A percentile compares a stretch with the other conserved stretches of the same genome.
These are phyloP conservation scores for Boechera retrofracta DNA, from an alignment of 345 rosid species.

Conservation along the genomic window DNA sequence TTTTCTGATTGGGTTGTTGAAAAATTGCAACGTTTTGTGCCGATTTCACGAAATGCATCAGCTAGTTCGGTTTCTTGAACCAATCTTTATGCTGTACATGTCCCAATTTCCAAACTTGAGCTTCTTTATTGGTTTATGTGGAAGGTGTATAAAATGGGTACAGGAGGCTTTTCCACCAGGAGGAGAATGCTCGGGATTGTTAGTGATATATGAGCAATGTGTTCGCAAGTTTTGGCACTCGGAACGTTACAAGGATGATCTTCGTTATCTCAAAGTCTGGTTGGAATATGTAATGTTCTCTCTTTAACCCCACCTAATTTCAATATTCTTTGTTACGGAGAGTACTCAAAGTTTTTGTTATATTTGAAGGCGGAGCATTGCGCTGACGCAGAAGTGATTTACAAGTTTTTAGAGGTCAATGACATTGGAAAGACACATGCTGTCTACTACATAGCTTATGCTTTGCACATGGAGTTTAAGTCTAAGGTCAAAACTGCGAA, in stretches of 20 bases:
- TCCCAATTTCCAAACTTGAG: background rate
- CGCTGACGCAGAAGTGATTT: conserved; percentile 75
- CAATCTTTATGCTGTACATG: conserved; percentile 1
- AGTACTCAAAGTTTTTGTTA: background rate
- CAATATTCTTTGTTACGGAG: background rate
- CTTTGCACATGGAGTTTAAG: conserved; percentile 77
- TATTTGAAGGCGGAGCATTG: conserved; percentile 79
- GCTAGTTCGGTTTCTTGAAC: conserved; percentile 9
- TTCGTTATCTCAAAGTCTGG: conserved; percentile 97
- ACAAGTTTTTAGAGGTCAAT: conserved; percentile 78
- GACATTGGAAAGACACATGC: conserved; percentile 78
- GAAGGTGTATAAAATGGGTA: conserved; percentile 92
- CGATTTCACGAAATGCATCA: background rate
- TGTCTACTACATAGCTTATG: conserved; percentile 66
- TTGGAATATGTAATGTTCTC: conserved; percentile 75
- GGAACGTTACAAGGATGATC: conserved; percentile 78
- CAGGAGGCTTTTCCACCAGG: conserved; percentile 88
- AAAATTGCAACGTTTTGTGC: background rate
- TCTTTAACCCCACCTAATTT: background rate
- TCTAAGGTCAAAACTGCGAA: conserved; percentile 75
- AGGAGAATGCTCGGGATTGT: conserved; percentile 81
- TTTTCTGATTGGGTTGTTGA: background rate
- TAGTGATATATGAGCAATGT: conserved; percentile 88
- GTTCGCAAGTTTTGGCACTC: conserved; percentile 90
- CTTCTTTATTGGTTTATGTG: background rate